Percentiles rank a stretch among this genome's conserved stretches.
Evolutionary conservation across 805 yeast genomes (phyloP).

Genomic region (Spathaspora passalidarum): DNA sequence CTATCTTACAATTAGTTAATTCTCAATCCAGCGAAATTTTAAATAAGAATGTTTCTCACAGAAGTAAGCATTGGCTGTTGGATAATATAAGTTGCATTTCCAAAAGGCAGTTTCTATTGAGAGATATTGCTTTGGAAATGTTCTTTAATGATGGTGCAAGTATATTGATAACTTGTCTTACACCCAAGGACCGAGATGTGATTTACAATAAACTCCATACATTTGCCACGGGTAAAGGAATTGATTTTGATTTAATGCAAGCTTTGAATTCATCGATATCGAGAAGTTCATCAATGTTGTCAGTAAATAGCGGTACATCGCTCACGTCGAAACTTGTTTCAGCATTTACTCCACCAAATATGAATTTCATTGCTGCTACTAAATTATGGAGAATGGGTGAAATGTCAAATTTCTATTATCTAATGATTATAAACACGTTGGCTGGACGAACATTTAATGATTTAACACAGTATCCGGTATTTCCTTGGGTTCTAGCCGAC

Average conservation of each 20-base stretch:
- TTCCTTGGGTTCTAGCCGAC: conserved; percentile 89
- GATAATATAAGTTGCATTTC: conserved; percentile 60
- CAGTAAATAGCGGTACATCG: conserved; percentile 20
- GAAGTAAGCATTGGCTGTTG: conserved; percentile 58
- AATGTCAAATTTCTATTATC: conserved; percentile 77
- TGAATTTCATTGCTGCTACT: conserved; percentile 46
- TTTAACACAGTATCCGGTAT: conserved; percentile 85
- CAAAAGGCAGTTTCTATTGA: conserved; percentile 68
- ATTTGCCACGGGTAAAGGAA: conserved; percentile 46
- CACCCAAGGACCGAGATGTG: conserved; percentile 51
- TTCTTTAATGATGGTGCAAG: conserved; percentile 74
- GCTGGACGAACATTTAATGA: conserved; percentile 91
- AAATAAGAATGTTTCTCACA: conserved; percentile 33
- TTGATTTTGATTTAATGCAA: conserved; percentile 54
- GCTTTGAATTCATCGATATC: conserved; percentile 46
- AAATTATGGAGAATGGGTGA: conserved; percentile 74
- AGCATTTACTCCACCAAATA: conserved; percentile 34
- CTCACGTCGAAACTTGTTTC: conserved; percentile 33
- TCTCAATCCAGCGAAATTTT: conserved; percentile 38
- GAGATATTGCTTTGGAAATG: conserved; percentile 80
- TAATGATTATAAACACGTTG: conserved; percentile 74
- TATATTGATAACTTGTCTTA: conserved; percentile 62
- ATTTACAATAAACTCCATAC: conserved; percentile 49
- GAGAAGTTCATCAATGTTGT: conserved; percentile 9
- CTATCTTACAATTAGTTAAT: conserved; percentile 61